These are phyloP conservation scores for Monosporascus sp. DNA, from an alignment of 2,329 filamentous ascomycete species.

Conservation along the genomic window DNA sequence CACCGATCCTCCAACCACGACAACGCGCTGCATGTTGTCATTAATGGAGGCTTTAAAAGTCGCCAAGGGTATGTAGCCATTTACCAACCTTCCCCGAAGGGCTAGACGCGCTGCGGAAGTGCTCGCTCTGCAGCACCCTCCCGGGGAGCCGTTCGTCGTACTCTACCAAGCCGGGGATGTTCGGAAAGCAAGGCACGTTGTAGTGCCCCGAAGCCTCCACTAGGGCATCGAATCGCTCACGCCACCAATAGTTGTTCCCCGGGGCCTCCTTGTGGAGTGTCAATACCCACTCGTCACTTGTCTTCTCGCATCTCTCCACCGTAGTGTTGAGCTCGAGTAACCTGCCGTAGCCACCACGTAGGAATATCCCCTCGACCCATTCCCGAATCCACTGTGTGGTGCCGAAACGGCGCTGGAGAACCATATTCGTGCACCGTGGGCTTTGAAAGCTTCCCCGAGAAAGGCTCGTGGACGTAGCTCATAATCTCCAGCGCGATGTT, in stretches of 20 bases:
- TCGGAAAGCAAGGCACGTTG: constrained; percentile 54
- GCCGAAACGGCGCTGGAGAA: too few relatives aligned
- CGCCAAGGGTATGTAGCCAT: not conserved
- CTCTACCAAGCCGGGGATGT: constrained; percentile 48
- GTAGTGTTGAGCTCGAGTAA: constrained; percentile 47
- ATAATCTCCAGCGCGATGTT: too few relatives aligned
- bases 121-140: constrained; percentile 60
- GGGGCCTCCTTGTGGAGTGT: constrained; percentile 36
- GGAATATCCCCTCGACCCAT: constrained; percentile 40
- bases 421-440: too few relatives aligned
- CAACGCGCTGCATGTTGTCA: constrained; percentile 33
- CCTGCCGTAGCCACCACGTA: constrained; percentile 20
- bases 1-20: constrained; percentile 53
- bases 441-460: too few relatives aligned
- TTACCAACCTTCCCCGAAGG: constrained; percentile 25
- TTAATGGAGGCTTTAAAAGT: not conserved
- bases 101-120: constrained; percentile 45
- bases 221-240: constrained; percentile 52
- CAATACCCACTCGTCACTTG: constrained; percentile 39
- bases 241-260: constrained; percentile 33
- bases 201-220: constrained; percentile 65
- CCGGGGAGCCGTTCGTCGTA: constrained; percentile 45
- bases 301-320: constrained; percentile 47
- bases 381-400: constrained; percentile 33
- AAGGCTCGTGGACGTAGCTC: too few relatives aligned